Base-by-base conservation (phyloP, 1,284 basidiomycete genomes). In the Flammula alnicola region DNA sequence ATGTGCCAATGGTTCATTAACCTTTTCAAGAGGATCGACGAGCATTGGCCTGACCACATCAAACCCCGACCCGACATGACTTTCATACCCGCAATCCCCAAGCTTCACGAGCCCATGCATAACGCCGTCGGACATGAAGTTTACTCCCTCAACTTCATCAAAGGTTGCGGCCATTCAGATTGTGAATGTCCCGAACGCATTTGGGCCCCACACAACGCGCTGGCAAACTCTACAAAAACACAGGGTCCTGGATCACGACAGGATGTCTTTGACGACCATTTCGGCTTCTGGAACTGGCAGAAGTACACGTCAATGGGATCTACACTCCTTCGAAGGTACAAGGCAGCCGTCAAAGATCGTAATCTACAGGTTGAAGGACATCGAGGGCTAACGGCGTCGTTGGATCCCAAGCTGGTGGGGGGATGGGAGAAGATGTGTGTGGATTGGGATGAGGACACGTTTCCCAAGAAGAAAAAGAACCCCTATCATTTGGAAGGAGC, bases 41-140 rank as follows among this genome's bases (percentile, higher is more conserved):
- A 48, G 2, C 20, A 47, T 14, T 53, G 50, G 51, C 59, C 57
- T 0, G 16, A 32, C 2, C 26, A 49, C 4, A 14, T 57, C 23
- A 10, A 44, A 37, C 25, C 26, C 5, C 22, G 20, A 10, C 7
- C 40, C 36, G 22, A 25, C 8, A 35, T 37, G 3, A 35, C 19
- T 3, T 41, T 54, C 9, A 44, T 41, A 12, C 55, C 49, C 1
- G 45, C 49, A 5, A 52, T 60, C 29, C 59, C 55, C 0, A 61
- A 61, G 22, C 42, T 57, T 7, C 59, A 61, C 29, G 33, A 54
- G 16, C 57, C 57, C 3, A 49, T 52, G 39, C 59, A 61, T 20
- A 12, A 47, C 1, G 32, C 33, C 2, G 32, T 20, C 2, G 39
- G 48, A 14, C 54, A 56, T 27, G 36, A 50, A n/a, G n/a, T 31